Percentiles rank a stretch among this genome's conserved stretches.
These are phyloP conservation scores for Ganoderma meredithae DNA, from an alignment of 1,284 basidiomycete species.

Conservation along the genomic window DNA sequence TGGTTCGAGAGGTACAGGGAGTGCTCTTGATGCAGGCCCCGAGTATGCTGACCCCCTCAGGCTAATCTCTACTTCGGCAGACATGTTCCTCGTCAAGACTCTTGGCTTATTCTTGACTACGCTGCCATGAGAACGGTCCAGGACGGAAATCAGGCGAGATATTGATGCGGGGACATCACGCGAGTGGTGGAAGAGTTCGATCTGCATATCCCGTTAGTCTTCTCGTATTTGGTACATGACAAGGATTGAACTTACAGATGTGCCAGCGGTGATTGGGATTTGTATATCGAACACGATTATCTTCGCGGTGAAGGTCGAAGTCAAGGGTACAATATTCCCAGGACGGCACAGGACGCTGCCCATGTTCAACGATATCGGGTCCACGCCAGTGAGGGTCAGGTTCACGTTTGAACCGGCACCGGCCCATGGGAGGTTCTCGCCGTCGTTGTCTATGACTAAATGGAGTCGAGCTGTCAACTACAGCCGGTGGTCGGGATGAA, in stretches of 20 bases:
- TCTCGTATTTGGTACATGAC: background rate
- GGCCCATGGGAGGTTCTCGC: constrained; percentile 84
- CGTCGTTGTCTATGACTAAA: constrained; percentile 88
- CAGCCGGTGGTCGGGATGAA: too few species aligned
- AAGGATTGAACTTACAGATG: constrained; percentile 65
- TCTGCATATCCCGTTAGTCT: constrained; percentile 47
- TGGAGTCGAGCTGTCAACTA: constrained; percentile 8
- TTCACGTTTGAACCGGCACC: constrained; percentile 91
- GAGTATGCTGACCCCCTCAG: constrained; percentile 66
- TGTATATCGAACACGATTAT: constrained; percentile 95
- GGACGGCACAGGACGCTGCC: constrained; percentile 91
- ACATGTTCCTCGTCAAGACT: constrained; percentile 83
- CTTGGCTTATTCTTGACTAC: constrained; percentile 86
- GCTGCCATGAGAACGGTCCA: constrained; percentile 83
- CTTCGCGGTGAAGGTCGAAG: constrained; percentile 81
- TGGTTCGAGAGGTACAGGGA: constrained; percentile 85
- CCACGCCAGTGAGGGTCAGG: constrained; percentile 85
- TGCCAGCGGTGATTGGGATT: constrained; percentile 88
- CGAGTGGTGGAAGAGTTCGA: constrained; percentile 96
- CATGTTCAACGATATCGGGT: constrained; percentile 86
- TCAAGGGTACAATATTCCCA: constrained; percentile 75
- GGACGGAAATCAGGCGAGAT: constrained; percentile 77
- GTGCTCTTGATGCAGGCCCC: constrained; percentile 52
- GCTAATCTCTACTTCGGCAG: constrained; percentile 87
- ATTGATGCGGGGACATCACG: constrained; percentile 91